Evolutionary conservation across 176 grass and related monocot species (phyloP).

Genomic region (Hyparrhenia diplandra): DNA sequence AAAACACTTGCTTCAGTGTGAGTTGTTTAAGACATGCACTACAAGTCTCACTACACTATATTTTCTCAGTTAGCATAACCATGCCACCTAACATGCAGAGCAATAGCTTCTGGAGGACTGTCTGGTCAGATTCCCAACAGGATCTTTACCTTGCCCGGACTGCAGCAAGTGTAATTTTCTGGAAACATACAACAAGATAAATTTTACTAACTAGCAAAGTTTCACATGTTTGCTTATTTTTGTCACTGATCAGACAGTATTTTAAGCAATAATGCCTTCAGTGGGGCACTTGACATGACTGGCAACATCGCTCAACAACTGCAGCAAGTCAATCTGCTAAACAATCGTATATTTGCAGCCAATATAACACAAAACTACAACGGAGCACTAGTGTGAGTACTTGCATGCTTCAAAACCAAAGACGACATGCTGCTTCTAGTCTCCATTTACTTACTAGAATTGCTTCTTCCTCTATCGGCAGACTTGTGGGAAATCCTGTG

Average conservation of each 20-base stretch:
- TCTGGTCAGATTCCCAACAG: constrained; percentile 36
- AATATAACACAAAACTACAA: constrained; percentile 41
- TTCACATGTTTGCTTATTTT: constrained; percentile 18
- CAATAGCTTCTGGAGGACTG: constrained; percentile 54
- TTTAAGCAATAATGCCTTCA: constrained; percentile 53
- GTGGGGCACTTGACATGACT: constrained; percentile 56
- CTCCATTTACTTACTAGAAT: background rate
- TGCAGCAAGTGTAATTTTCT: constrained; percentile 87
- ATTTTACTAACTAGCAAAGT: background rate
- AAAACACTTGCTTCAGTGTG: constrained; percentile 54
- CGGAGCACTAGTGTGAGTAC: constrained; percentile 40
- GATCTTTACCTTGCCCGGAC: constrained; percentile 48
- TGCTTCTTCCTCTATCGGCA: constrained; percentile 28
- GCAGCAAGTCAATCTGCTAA: constrained; percentile 53
- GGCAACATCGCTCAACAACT: constrained; percentile 45
- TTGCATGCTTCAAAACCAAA: constrained; percentile 3
- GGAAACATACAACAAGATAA: constrained; percentile 5
- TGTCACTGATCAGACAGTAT: constrained; percentile 47
- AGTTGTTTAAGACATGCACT: constrained; percentile 41
- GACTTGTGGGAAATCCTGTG: constrained; percentile 63
- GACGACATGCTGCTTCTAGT: background rate
- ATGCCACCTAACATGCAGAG: constrained; percentile 49
- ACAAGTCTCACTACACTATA: background rate
- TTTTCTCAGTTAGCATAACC: background rate
- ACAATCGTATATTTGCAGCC: constrained; percentile 47